Base-by-base conservation (phyloP, 2,329 filamentous ascomycete species). In the Cercospora citrullina region DNA sequence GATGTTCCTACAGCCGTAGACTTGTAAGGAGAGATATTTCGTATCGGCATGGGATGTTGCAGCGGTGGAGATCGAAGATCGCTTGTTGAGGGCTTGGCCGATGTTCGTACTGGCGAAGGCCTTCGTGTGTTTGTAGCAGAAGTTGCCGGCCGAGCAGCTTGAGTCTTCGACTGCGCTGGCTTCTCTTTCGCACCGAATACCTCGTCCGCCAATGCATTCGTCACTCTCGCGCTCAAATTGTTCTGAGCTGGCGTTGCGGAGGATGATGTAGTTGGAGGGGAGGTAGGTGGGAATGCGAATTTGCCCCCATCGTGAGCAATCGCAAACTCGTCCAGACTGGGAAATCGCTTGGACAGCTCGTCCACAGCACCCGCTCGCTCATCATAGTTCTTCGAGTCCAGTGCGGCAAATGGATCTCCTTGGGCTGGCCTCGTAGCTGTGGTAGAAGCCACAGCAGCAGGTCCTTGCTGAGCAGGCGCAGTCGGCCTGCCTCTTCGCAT, bases 291-390 rank as follows among this genome's bases (percentile, higher is more conserved):
- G 10, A 72, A 72, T 9, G 71, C 60, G 45, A 72, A 73, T 33
- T 72, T 73, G 2, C 64, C 67, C 3, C 64, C 69, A 60, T 98
- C 93, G 73, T 96, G 93, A 55, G 97, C 82, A 18, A 99, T 83
- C 3, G 94, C 90, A 76, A 99, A 99, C 73, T 98, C 92, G 75
- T 98, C 94, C 26, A 99, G 84, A 5, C 92, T 94, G 0, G 95
- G 95, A 73, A 97, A 99, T 63, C 91, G 87, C 30, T 88, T 86
- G 0, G 94, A 93, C 28, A 97, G 83, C 75, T 98, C 94, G 72
- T 98, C 95, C 2, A 84, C 83, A 23, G 87, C 85, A 7, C 82
- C 82, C 26, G 81, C 79, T 65, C 83, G 75, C 4, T 82, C 79
- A 75, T 72, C 83, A 72, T 70, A 79, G 36, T 85, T 82, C 66